Percentiles rank a stretch among this genome's conserved stretches.
phyloP scores from a whole-genome alignment of 2,329 filamentous ascomycete genomes.

The Bipolaris gigantea region DNA sequence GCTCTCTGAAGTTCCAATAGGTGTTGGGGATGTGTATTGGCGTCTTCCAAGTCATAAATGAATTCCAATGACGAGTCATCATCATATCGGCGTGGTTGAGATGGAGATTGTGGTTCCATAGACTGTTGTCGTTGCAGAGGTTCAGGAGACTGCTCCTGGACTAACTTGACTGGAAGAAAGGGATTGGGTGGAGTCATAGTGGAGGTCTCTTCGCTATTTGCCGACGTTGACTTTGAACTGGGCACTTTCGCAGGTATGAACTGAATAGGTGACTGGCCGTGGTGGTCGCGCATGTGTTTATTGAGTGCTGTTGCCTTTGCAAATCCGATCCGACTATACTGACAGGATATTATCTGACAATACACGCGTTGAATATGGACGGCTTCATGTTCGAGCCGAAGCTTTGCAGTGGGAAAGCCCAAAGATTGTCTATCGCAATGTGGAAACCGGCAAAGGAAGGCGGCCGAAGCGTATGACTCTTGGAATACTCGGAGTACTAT shows the following conservation, averaged over 20 bases:
- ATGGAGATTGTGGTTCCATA: no score
- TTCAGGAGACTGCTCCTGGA: no score
- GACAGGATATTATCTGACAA: constrained; percentile 5
- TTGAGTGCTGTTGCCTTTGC: constrained; percentile 2
- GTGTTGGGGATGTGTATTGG: no score
- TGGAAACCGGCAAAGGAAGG: constrained; percentile 16
- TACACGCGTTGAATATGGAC: constrained; percentile 8
- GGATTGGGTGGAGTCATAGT: no score
- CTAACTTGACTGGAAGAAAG: no score
- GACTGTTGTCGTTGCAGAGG: no score
- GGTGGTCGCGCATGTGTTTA: constrained; percentile 4
- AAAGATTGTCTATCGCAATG: neutral
- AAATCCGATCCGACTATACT: constrained; percentile 10
- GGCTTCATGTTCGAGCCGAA: neutral
- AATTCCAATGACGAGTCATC: no score
- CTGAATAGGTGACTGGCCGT: neutral
- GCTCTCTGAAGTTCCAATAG: no score
- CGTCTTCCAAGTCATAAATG: no score
- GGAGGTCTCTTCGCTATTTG: no score
- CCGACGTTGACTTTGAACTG: no score
- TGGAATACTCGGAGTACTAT: constrained; percentile 8
- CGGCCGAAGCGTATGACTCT: constrained; percentile 10
- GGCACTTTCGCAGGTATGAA: neutral
- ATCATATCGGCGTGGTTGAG: no score
- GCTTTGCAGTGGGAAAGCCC: constrained; percentile 7